A percentile compares a stretch with the other conserved stretches of the same genome.
Evolutionary conservation across 1,284 basidiomycete species (phyloP).

Genomic region (Schizopora paradoxa): DNA sequence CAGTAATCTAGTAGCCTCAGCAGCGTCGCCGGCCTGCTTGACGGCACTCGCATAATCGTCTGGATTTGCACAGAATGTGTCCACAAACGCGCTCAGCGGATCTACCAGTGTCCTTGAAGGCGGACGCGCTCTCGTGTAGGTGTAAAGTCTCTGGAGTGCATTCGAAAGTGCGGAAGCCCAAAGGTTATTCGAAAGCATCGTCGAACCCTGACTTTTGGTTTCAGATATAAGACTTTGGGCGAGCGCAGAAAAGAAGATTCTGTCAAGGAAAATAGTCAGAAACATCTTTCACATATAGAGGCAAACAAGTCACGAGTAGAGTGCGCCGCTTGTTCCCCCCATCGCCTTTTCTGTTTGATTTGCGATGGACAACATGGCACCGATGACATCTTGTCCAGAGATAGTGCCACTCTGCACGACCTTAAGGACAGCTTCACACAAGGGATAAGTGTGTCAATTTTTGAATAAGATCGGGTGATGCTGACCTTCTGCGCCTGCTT

Average conservation of each 20-base stretch:
- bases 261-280: constrained; percentile 29
- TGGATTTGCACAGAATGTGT: constrained; percentile 33
- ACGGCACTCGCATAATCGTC: constrained; percentile 49
- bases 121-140: constrained; percentile 84
- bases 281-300: constrained; percentile 1
- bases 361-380: constrained; percentile 63
- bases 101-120: constrained; percentile 91
- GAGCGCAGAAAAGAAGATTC: constrained; percentile 84
- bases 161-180: constrained; percentile 61
- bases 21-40: constrained; percentile 59
- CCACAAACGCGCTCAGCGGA: constrained; percentile 81
- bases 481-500: constrained; percentile 56
- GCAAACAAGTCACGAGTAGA: constrained; percentile 68
- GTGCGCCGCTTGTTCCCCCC: constrained; percentile 89
- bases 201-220: constrained; percentile 28
- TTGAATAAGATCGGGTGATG: constrained; percentile 20
- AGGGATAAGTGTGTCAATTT: constrained; percentile 1
- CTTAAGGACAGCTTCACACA: constrained; percentile 43
- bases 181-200: constrained; percentile 41
- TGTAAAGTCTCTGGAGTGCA: constrained; percentile 73
- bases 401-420: constrained; percentile 46
- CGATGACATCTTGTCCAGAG: constrained; percentile 56
- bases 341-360: constrained; percentile 78
- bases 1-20: constrained; percentile 67
- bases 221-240: constrained; percentile 66